These are phyloP conservation scores for Poa pratensis DNA, from an alignment of 176 grass and related monocot genomes.

Conservation along the genomic window DNA sequence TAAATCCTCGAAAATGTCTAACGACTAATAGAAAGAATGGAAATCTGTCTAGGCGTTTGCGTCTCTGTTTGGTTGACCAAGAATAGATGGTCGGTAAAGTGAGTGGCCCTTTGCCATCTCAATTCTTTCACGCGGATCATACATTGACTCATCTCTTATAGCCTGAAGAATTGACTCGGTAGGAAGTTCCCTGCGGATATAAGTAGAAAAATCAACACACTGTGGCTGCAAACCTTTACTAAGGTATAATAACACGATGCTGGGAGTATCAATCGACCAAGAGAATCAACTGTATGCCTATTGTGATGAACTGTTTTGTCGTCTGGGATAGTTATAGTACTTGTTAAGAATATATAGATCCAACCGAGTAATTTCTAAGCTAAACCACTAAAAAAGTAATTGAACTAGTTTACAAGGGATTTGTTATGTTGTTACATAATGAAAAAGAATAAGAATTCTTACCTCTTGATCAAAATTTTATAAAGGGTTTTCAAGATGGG, in stretches of 20 bases:
- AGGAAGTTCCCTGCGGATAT: conserved; percentile 69
- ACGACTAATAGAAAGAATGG: background rate
- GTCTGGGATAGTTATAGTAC: background rate
- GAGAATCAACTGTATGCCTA: conserved; percentile 1
- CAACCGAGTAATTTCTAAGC: background rate
- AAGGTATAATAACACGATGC: background rate
- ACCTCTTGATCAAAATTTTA: conserved; percentile 98
- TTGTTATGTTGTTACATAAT: background rate
- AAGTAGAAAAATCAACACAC: conserved; percentile 35
- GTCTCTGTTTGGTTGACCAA: conserved; percentile 57
- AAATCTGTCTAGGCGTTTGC: conserved; percentile 38
- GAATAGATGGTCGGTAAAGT: conserved; percentile 86
- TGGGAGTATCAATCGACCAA: conserved; percentile 2
- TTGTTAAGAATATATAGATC: background rate
- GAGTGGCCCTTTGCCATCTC: conserved; percentile 83
- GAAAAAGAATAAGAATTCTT: background rate
- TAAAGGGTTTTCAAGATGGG: conserved; percentile 94
- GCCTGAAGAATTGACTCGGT: conserved; percentile 87
- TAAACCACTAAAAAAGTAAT: background rate
- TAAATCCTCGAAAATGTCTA: conserved; percentile 24
- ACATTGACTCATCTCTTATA: conserved; percentile 95
- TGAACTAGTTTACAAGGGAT: background rate
- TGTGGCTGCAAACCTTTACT: conserved; percentile 3
- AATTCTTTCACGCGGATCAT: conserved; percentile 93
- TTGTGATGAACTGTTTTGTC: background rate